Conservation (phyloP, 2,329 filamentous ascomycete species). For the Blastomyces gilchristii region DNA sequence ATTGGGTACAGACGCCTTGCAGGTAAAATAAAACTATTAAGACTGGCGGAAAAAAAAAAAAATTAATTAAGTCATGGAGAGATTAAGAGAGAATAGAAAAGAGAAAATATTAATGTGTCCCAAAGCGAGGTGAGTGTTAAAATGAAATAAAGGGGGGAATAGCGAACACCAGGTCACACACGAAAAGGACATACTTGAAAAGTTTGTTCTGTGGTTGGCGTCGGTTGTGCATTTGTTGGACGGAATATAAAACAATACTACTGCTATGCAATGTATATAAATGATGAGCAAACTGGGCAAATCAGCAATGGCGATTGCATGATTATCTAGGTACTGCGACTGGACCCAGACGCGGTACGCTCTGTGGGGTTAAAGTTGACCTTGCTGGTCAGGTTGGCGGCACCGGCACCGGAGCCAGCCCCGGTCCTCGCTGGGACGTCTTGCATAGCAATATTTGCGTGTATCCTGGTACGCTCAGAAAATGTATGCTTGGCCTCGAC, state of each 20-base stretch:
- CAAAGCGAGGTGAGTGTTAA: background rate
- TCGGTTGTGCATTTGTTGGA: background rate
- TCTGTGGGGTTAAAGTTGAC: background rate
- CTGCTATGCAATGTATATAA: background rate
- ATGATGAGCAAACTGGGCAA: background rate
- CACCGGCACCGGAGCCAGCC: background rate
- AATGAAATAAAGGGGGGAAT: background rate
- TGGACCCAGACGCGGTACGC: background rate
- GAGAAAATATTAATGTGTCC: background rate
- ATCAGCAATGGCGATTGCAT: background rate
- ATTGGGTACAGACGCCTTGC: background rate
- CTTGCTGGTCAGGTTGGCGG: background rate
- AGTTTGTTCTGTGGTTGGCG: background rate
- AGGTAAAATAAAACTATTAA: background rate
- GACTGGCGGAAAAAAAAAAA: background rate
- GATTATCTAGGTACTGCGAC: background rate
- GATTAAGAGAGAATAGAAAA: background rate
- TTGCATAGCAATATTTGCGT: background rate
- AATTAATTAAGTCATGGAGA: background rate
- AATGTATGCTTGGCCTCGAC: conserved; percentile 6
- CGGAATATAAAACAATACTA: background rate
- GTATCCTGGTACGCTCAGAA: background rate
- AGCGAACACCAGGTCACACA: no score
- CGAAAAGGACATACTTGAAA: background rate
- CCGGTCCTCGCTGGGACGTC: background rate